Base-by-base conservation (phyloP, 306 rosid species). In the Prunus padus region DNA sequence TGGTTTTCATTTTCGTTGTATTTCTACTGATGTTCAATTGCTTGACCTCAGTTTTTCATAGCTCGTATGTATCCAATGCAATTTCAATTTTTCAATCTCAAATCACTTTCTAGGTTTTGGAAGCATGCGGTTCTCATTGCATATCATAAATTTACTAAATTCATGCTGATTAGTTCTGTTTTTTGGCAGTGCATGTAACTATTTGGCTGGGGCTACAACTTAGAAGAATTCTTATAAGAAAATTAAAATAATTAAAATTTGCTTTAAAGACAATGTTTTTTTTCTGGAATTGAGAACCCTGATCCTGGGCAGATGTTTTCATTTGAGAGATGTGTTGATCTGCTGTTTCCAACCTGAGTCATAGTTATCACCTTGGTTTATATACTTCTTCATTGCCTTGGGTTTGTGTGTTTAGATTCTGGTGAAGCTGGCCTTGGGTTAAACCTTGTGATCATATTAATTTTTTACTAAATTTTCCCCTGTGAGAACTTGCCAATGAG, bases 371-470 rank as follows among this genome's bases (percentile, higher is more conserved):
- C 13, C 44, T 28, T 25, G 44, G 18, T 57, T 57, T 25, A 19
- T 72, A 5, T 44, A 1, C 56, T 23, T 50, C 45, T 59, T 57
- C 1, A 18, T 10, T 44, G 13, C 7, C 77, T 44, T 16, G 57
- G 77, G 57, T 60, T 59, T 73, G 59, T 44, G 56, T 73, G 45
- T 16, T 4, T 23, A 18, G 45, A 28, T 59, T 44, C 56, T 59
- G 44, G 8, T 57, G 42, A 72, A 72, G 67, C 45, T 59, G 28
- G 26, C 30, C 13, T 44, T 73, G 8, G 22, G 16, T 44, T 23
- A 25, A n/a, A 57, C 23, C 40, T 5, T 25, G 56, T 72, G 56
- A 18, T 57, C 26, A 5, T 72, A 42, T 8, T 72, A 5, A 11
- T 11, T 10, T 16, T 26, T 25, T 23, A 5, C 67, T 16, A 42